Evolutionary conservation across 192 early-diverging fungal genomes (phyloP), one percentile per base, ranked within the genome.

Genomic region (Backusella westeae): DNA sequence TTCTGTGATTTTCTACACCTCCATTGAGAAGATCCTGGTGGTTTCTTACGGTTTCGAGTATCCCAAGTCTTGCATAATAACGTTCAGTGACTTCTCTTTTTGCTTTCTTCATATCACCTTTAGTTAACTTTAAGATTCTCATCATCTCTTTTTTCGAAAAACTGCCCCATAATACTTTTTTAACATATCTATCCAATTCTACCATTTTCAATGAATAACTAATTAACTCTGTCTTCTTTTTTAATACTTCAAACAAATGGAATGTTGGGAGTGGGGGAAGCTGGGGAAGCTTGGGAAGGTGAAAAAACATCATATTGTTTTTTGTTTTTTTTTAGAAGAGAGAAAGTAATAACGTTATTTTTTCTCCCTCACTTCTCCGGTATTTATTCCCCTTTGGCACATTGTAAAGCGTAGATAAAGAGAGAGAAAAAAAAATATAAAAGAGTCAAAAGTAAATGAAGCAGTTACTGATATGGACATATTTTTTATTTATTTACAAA

Each of bases 1-100:
- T 79, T 35, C 82, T 78, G 21, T 90, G 87, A 71, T 93, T 93
- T 46, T 87, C 90, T 14, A 63, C 56, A 63, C 56, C 56, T 63
- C 56, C 56, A 4, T 29, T 29, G 4, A 63, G 21, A 63, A 63
- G 56, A 29, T 26, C 56, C 12, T 63, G 56, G 9, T 63, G 21
- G 3, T 63, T 23, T 19, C 3, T 14, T 0, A 63, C 3, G 12
- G 56, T 4, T 9, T 29, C 12, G 4, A 63, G 10, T 3, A 29
- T 12, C 26, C 56, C 56, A 3, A 2, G 32, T 32, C 32, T 32
- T 32, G 32, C 32, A 32, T 32, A 32, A 32, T 32, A 32, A 32
- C 32, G 32, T 32, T 32, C 32, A 32, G 32, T 32, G 32, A 32
- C 2, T 32, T 32, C 21, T 12, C 8, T 29, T 63, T 29, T 63